Percentiles rank a stretch among this genome's conserved stretches.
phyloP scores from a whole-genome alignment of 805 yeast species.

The Kurtzmaniella cleridarum region DNA sequence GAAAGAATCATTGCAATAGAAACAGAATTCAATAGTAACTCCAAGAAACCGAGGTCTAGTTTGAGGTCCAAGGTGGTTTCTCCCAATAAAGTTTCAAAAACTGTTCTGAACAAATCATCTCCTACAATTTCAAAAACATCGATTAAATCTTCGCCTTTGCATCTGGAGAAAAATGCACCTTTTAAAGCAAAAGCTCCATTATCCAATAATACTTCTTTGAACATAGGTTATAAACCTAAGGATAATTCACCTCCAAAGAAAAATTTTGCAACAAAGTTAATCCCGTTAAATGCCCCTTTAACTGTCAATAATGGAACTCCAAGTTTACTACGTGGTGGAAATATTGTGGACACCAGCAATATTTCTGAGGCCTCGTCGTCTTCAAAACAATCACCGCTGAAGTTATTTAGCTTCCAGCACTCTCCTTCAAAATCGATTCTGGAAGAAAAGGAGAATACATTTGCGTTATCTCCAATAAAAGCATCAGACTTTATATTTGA shows the following conservation, averaged over 20 bases:
- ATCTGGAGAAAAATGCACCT: too few relatives aligned
- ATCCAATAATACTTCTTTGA: too few relatives aligned
- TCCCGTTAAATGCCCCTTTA: constrained; percentile 15
- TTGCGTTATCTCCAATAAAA: constrained; percentile 8
- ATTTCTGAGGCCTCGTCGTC: constrained; percentile 1
- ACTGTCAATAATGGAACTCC: constrained; percentile 2
- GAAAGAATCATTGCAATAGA: constrained; percentile 33
- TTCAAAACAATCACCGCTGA: constrained; percentile 11
- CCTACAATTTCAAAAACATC: too few relatives aligned
- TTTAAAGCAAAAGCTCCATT: too few relatives aligned
- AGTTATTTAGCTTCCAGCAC: constrained; percentile 1
- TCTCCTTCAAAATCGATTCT: too few relatives aligned
- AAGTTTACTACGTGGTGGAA: constrained; percentile 1
- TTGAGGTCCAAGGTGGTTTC: not conserved
- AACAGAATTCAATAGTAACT: constrained; percentile 9
- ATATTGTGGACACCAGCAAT: constrained; percentile 1
- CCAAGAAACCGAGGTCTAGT: not conserved
- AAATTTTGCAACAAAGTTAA: constrained; percentile 1
- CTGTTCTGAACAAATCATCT: too few relatives aligned
- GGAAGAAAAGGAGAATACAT: constrained; percentile 13
- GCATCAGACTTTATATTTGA: constrained; percentile 1
- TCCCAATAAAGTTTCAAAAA: not conserved
- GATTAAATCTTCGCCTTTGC: too few relatives aligned
- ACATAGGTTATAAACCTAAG: too few relatives aligned
- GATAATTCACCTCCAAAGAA: too few relatives aligned